Conservation (phyloP, 768 basidiomycete species). For the Coprinopsis sp. region DNA sequence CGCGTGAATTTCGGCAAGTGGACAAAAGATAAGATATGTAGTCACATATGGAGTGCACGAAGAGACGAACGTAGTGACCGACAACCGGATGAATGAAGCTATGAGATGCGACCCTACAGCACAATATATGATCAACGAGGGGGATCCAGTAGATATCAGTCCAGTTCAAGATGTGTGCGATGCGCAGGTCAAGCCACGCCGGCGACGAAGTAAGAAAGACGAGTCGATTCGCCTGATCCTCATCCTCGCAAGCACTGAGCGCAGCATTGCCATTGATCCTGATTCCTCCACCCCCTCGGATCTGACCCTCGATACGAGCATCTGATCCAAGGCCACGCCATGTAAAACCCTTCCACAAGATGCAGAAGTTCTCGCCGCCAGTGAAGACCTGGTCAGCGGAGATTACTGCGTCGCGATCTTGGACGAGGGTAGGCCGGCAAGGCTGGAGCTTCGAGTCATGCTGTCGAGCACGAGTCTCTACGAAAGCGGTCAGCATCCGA, state of each 20-base stretch:
- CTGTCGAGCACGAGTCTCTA: slow-evolving; percentile 81
- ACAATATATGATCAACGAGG: not conserved
- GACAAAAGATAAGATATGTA: too few species aligned
- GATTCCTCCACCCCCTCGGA: slow-evolving; percentile 95
- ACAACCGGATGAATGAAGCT: too few species aligned
- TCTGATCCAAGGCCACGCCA: slow-evolving; percentile 76
- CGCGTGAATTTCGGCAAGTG: too few species aligned
- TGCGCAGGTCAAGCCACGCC: not conserved
- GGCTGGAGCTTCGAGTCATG: slow-evolving; percentile 96
- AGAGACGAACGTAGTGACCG: not conserved
- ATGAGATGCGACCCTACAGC: not conserved
- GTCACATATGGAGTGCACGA: too few species aligned
- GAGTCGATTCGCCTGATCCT: not conserved
- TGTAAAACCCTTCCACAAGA: slow-evolving; percentile 82
- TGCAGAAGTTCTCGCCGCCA: slow-evolving; percentile 88
- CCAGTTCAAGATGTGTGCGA: too few species aligned
- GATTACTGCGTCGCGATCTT: slow-evolving; percentile 85
- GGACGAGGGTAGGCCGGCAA: slow-evolving; percentile 87
- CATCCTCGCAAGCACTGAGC: slow-evolving; percentile 23
- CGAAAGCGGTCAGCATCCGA: not conserved
- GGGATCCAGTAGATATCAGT: not conserved
- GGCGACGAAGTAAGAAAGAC: too few species aligned
- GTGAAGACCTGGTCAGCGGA: slow-evolving; percentile 84
- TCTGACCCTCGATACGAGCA: slow-evolving; percentile 66
- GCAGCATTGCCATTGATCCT: slow-evolving; percentile 51